Base-by-base conservation (phyloP, 1,139 yeast species). In the Taiozyma sp. region DNA sequence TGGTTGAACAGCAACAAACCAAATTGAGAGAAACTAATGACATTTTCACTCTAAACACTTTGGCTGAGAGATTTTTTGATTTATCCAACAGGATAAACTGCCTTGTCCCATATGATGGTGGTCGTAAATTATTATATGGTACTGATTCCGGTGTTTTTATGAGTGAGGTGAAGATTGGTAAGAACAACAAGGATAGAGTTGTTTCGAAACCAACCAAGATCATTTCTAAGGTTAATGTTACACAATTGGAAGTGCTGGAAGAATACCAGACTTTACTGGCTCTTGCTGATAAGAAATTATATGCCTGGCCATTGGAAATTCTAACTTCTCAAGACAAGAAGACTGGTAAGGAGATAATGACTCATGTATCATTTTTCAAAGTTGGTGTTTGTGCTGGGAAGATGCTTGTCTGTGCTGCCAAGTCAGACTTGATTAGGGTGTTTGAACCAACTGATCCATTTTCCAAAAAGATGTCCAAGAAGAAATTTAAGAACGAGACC, bases 101-200 rank as follows among this genome's bases (percentile, higher is more conserved):
- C 73, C 95, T 93, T 30, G 92, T 89, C 39, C 96, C 97, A 34
- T 86, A 92, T 66, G 96, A 93, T 64, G 97, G 97, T 51, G 98
- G 99, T 27, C 81, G 96, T 57, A 89, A 92, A 67, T 71, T 92
- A 58, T 69, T 93, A 46, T 92, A 89, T 63, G 98, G 98, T 47
- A 91, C 98, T 0, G 96, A 91, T 65, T 79, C 85, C 4, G 99
- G 99, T 10, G 84, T 93, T 8, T 95, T 88, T 78, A 82, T 90
- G 46, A 83, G 95, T 46, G 80, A 79, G 47, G 77, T 82, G 45
- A 70, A 72, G 57, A 60, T 58, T 12, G 59, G 74, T 59, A 69
- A 78, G 62, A 67, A 70, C 8, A 69, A 78, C 62, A 67, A 70
- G 8, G 64, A 67, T 16, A 66, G 74, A 52, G 65, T 65, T 43